phyloP scores from a whole-genome alignment of 805 yeast genomes.

The Pichia membranifaciens region DNA sequence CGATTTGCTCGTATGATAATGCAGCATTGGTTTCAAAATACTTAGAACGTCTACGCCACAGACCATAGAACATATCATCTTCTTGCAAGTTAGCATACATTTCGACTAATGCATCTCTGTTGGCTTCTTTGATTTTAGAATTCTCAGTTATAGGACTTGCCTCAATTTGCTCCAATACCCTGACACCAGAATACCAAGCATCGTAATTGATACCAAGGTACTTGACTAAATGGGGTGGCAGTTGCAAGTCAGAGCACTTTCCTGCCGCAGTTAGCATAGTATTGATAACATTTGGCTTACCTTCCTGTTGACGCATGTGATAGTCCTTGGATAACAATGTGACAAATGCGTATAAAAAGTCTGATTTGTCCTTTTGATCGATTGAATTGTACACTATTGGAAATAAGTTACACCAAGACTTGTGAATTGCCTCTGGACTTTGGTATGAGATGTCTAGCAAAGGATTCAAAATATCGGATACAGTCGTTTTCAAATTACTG shows the following conservation, averaged over 20 bases:
- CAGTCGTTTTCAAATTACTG: conserved; percentile 32
- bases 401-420: conserved; percentile 78
- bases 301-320: conserved; percentile 84
- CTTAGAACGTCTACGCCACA: conserved; percentile 96
- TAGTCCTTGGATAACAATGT: conserved; percentile 82
- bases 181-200: conserved; percentile 86
- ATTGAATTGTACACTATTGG: conserved; percentile 73
- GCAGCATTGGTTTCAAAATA: conserved; percentile 92
- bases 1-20: conserved; percentile 88
- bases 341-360: conserved; percentile 76
- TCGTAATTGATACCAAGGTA: conserved; percentile 81
- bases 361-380: conserved; percentile 74
- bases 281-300: conserved; percentile 81
- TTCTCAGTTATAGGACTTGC: conserved; percentile 44
- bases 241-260: conserved; percentile 59
- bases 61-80: conserved; percentile 94
- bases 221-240: conserved; percentile 92
- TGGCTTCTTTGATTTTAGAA: conserved; percentile 72
- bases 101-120: conserved; percentile 86
- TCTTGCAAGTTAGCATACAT: conserved; percentile 84
- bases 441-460: conserved; percentile 76
- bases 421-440: conserved; percentile 71
- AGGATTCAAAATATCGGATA: conserved; percentile 63
- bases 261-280: conserved; percentile 82
- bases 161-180: conserved; percentile 71